These are phyloP conservation scores for Tulasnella sp. DNA, from an alignment of 768 basidiomycete genomes.

Conservation along the genomic window DNA sequence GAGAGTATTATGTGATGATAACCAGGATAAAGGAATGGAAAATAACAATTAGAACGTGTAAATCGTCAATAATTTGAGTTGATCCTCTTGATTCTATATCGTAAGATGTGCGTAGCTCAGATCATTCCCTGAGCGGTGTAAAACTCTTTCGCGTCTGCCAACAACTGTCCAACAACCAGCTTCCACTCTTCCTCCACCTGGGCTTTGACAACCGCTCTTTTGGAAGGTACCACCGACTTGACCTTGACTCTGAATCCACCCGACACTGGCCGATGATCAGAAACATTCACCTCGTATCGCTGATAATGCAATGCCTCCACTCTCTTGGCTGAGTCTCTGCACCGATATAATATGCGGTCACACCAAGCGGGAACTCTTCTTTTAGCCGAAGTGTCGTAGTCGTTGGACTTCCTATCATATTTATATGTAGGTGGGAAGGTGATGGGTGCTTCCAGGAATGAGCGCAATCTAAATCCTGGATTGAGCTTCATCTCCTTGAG, in stretches of 20 bases:
- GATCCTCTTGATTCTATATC: too few relatives aligned
- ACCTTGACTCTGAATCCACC: slow-evolving; percentile 61
- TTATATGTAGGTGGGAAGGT: slow-evolving; percentile 89
- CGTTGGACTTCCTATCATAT: slow-evolving; percentile 64
- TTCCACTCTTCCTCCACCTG: slow-evolving; percentile 41
- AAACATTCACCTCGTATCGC: slow-evolving; percentile 76
- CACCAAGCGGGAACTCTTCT: slow-evolving; percentile 90
- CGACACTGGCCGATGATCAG: slow-evolving; percentile 83
- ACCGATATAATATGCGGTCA: slow-evolving; percentile 78
- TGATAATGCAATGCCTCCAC: slow-evolving; percentile 58
- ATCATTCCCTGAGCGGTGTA: slow-evolving; percentile 7
- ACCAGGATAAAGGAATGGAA: too few relatives aligned
- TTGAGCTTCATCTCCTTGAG: slow-evolving; percentile 79
- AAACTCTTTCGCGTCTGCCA: slow-evolving; percentile 10
- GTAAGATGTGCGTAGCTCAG: too few relatives aligned
- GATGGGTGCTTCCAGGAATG: slow-evolving; percentile 67
- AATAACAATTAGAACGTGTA: too few relatives aligned
- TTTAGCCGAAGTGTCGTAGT: slow-evolving; percentile 85
- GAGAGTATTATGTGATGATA: too few relatives aligned
- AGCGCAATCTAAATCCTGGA: slow-evolving; percentile 72
- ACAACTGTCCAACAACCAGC: slow-evolving; percentile 26
- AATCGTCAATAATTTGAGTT: too few relatives aligned
- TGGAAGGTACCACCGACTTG: slow-evolving; percentile 52
- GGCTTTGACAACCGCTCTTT: slow-evolving; percentile 42
- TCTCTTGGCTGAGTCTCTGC: slow-evolving; percentile 33